phyloP scores from a whole-genome alignment of 352 stramenopile genomes.

The Globisporangium camurandrum region DNA sequence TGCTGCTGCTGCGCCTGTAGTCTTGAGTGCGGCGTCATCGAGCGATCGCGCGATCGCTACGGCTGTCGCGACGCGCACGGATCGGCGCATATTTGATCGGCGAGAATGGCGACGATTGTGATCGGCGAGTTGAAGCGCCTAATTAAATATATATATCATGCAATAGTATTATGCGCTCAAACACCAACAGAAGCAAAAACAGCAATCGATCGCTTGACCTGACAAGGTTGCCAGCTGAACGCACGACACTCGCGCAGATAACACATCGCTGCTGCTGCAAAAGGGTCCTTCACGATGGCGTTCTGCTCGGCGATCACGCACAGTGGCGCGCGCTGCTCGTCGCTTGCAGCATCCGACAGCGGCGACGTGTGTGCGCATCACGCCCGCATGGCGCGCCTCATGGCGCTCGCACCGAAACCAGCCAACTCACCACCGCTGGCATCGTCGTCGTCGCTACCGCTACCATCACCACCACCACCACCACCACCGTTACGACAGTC shows the following conservation, averaged over 20 bases:
- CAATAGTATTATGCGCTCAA: too few species aligned
- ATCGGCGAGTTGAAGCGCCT: too few species aligned
- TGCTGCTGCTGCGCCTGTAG: too few species aligned
- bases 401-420: constrained; percentile 65
- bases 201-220: too few species aligned
- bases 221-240: too few species aligned
- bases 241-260: too few species aligned
- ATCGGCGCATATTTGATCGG: constrained; percentile 1
- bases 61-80: constrained; percentile 1
- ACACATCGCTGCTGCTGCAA: too few species aligned
- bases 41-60: too few species aligned
- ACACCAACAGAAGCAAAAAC: too few species aligned
- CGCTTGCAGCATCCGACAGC: constrained; percentile 24
- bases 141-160: too few species aligned
- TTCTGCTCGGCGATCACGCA: constrained; percentile 48
- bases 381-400: constrained; percentile 66
- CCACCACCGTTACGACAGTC: not conserved
- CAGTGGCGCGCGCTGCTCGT: constrained; percentile 57
- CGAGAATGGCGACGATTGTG: constrained; percentile 1
- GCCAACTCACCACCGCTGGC: not conserved
- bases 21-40: too few species aligned
- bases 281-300: constrained; percentile 2
- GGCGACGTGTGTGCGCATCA: constrained; percentile 65
- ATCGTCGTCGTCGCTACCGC: not conserved
- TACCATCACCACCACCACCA: not conserved